phyloP scores from a whole-genome alignment of 1,284 basidiomycete genomes.

The Puccinia triticina region DNA sequence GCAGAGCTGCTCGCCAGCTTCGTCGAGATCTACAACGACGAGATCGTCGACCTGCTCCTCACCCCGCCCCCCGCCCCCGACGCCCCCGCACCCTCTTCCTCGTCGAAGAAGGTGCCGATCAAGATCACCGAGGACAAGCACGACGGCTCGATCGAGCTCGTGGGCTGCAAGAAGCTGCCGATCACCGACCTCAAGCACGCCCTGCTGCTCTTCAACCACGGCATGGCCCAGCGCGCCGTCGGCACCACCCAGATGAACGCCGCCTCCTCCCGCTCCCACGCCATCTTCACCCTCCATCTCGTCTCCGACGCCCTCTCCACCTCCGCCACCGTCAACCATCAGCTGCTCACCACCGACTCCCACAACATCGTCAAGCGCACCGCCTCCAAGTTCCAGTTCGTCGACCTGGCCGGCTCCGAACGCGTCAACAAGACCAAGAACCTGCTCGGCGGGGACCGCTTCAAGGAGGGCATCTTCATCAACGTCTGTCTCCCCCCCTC shows the following conservation, averaged over 20 bases:
- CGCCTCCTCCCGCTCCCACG: conserved; percentile 43
- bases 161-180: conserved; percentile 8
- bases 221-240: conserved; percentile 16
- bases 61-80: background rate
- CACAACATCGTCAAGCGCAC: background rate
- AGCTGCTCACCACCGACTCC: background rate
- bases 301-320: background rate
- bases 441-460: conserved; percentile 35
- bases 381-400: conserved; percentile 46
- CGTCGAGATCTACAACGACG: conserved; percentile 50
- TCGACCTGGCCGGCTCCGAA: conserved; percentile 46
- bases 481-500: conserved; percentile 27
- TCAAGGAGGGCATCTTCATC: conserved; percentile 47
- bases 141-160: conserved; percentile 26
- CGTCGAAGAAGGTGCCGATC: conserved; percentile 13
- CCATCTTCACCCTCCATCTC: conserved; percentile 35
- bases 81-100: background rate
- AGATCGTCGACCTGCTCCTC: conserved; percentile 32
- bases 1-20: conserved; percentile 15
- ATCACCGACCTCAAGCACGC: conserved; percentile 1
- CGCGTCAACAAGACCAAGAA: conserved; percentile 34
- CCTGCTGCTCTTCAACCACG: conserved; percentile 20
- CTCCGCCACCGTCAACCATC: too few relatives aligned
- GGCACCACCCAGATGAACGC: conserved; percentile 29
- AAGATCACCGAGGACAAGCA: conserved; percentile 21